phyloP scores from a whole-genome alignment of 169 alveolate species.

The Eimeria praecox region DNA sequence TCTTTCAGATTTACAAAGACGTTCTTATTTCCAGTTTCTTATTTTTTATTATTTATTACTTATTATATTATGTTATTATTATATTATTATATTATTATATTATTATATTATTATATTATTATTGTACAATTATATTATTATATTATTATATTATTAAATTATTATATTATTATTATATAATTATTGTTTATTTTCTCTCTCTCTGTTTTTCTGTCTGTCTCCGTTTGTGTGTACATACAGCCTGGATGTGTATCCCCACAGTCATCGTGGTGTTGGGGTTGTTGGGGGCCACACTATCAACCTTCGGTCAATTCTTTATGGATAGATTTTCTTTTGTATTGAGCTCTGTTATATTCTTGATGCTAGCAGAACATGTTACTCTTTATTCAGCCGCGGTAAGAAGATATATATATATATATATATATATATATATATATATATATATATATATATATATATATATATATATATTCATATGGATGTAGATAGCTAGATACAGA shows the following conservation, averaged over 20 bases:
- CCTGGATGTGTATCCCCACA: conserved; percentile 74
- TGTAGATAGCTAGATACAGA: too few species aligned
- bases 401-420: too few species aligned
- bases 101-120: background rate
- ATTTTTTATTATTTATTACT: too few species aligned
- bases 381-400: conserved; percentile 69
- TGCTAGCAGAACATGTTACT: conserved; percentile 54
- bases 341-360: conserved; percentile 52
- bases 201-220: too few species aligned
- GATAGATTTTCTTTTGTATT: conserved; percentile 57
- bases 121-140: background rate
- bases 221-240: conserved; percentile 17
- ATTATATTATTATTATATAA: too few species aligned
- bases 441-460: background rate
- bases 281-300: conserved; percentile 25
- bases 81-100: background rate
- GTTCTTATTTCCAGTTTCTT: too few species aligned
- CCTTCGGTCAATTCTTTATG: conserved; percentile 74
- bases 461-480: background rate
- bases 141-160: too few species aligned
- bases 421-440: background rate
- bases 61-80: too few species aligned
- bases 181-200: background rate
- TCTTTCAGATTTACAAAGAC: too few species aligned
- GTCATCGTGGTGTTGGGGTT: conserved; percentile 66